Conservation (phyloP, 805 yeast genomes). For the Debaryomyces castellii region DNA sequence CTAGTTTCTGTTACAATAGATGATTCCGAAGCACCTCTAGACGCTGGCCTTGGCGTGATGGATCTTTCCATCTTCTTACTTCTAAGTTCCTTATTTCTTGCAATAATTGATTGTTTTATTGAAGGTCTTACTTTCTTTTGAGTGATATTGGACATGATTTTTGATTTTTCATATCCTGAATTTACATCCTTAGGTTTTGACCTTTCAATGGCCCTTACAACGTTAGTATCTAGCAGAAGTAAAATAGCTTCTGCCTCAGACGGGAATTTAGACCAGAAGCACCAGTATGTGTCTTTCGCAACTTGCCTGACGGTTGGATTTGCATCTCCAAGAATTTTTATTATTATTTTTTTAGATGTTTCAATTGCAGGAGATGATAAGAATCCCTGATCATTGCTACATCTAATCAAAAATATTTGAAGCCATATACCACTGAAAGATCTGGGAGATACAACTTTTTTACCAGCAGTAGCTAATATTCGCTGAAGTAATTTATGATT, state of each 20-base stretch:
- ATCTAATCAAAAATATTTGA: conserved; percentile 57
- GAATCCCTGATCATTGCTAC: conserved; percentile 32
- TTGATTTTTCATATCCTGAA: background rate
- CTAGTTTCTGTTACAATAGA: background rate
- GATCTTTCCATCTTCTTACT: conserved; percentile 17
- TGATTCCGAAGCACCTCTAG: conserved; percentile 12
- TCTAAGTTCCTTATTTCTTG: conserved; percentile 41
- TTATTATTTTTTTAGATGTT: conserved; percentile 48
- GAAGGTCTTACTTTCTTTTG: conserved; percentile 41
- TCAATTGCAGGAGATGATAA: conserved; percentile 32
- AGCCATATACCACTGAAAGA: conserved; percentile 70
- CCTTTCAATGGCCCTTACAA: conserved; percentile 61
- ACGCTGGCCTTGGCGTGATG: conserved; percentile 18
- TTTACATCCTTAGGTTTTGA: conserved; percentile 45
- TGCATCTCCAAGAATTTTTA: conserved; percentile 72
- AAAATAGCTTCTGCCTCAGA: conserved; percentile 44
- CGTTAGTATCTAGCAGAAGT: conserved; percentile 41
- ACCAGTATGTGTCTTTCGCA: conserved; percentile 76
- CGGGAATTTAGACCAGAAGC: conserved; percentile 55
- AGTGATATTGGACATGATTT: background rate
- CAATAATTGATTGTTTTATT: conserved; percentile 45
- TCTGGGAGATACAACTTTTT: conserved; percentile 72
- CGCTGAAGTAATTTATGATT: conserved; percentile 50
- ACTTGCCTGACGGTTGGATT: conserved; percentile 76
- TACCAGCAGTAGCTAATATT: conserved; percentile 53